Percentiles rank a stretch among this genome's conserved stretches.
phyloP scores from a whole-genome alignment of 768 basidiomycete species.

The Phaffia australis region DNA sequence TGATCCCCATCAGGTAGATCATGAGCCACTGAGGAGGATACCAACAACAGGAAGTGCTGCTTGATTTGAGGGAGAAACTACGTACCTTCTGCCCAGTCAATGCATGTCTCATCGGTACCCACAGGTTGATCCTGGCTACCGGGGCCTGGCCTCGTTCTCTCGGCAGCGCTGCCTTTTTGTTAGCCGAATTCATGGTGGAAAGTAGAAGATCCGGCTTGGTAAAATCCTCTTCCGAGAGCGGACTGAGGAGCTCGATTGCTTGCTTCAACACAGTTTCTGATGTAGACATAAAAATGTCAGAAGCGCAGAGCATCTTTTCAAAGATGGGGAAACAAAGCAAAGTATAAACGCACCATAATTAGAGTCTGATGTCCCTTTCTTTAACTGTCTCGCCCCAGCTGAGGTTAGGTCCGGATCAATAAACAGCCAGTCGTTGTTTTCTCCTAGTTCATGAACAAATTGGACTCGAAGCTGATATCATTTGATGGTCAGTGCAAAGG shows the following conservation, averaged over 20 bases:
- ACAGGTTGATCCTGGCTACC: slow-evolving; percentile 45
- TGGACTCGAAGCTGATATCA: neutral
- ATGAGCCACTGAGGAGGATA: neutral
- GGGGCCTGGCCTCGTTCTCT: neutral
- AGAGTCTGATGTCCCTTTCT: neutral
- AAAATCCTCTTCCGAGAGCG: neutral
- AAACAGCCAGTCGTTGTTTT: slow-evolving; percentile 19
- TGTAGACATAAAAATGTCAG: neutral
- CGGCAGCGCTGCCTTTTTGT: neutral
- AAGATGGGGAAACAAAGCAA: neutral
- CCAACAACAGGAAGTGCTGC: neutral
- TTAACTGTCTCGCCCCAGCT: too few species aligned
- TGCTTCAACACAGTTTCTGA: slow-evolving; percentile 35
- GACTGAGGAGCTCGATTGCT: slow-evolving; percentile 1
- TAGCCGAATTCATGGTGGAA: slow-evolving; percentile 1
- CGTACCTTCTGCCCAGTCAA: slow-evolving; percentile 75
- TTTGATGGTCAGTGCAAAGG: neutral
- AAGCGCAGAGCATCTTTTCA: neutral
- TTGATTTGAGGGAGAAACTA: neutral
- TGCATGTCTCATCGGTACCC: slow-evolving; percentile 64
- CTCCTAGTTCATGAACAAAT: neutral
- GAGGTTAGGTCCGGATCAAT: neutral
- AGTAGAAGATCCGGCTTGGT: neutral
- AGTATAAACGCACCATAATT: slow-evolving; percentile 16
- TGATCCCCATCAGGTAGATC: neutral